Conservation (phyloP, 345 rosid species). For the Theobroma cacao region DNA sequence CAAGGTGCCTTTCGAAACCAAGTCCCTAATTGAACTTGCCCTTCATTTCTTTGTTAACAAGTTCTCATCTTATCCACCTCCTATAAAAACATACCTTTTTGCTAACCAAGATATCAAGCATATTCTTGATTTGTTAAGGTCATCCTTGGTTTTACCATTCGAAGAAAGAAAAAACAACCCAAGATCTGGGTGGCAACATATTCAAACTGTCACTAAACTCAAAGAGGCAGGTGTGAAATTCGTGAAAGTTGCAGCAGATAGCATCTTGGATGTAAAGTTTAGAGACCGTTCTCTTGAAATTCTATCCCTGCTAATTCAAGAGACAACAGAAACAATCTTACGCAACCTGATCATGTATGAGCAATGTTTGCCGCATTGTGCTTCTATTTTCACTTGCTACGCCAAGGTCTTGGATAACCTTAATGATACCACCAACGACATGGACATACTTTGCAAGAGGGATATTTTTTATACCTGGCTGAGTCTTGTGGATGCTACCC, state of each 20-base stretch:
- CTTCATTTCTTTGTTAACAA: slow-evolving; percentile 4
- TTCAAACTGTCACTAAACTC: slow-evolving; percentile 8
- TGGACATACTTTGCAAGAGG: slow-evolving; percentile 14
- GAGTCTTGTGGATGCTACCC: slow-evolving; percentile 15
- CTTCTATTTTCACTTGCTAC: slow-evolving; percentile 19
- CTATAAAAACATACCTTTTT: background rate
- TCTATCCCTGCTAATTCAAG: slow-evolving; percentile 13
- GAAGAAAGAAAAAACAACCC: background rate
- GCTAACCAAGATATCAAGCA: slow-evolving; percentile 10
- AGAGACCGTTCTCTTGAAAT: slow-evolving; percentile 6
- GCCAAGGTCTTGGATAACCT: slow-evolving; percentile 25
- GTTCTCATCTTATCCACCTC: background rate
- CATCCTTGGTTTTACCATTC: slow-evolving; percentile 8
- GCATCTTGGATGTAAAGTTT: slow-evolving; percentile 20
- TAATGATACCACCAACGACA: slow-evolving; percentile 19
- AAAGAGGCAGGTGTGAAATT: slow-evolving; percentile 20
- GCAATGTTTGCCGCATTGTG: slow-evolving; percentile 14
- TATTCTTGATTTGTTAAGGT: slow-evolving; percentile 25
- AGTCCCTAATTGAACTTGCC: slow-evolving; percentile 15
- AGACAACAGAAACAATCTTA: slow-evolving; percentile 11
- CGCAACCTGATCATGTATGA: slow-evolving; percentile 18
- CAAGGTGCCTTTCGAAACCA: background rate
- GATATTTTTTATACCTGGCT: slow-evolving; percentile 14
- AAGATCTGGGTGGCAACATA: background rate
- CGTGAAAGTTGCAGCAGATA: background rate